Conservation (phyloP, 148 eudicot genomes). For the Heliosperma pusillum region DNA sequence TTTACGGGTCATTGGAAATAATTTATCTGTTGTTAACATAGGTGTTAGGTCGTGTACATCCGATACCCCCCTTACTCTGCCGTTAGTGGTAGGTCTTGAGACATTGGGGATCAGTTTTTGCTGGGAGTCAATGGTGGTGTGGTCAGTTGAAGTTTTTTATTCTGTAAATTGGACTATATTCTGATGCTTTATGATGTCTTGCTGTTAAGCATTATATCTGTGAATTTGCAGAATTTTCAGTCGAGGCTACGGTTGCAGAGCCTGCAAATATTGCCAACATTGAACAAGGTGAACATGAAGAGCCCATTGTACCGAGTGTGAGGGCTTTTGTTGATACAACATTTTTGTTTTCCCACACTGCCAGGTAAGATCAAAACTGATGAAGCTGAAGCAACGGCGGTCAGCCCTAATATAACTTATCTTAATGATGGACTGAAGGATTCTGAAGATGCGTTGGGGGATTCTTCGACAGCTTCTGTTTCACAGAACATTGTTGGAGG, state of each 20-base stretch:
- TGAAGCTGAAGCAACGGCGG: conserved; percentile 25
- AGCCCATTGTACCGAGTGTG: conserved; percentile 8
- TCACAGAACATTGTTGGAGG: conserved; percentile 10
- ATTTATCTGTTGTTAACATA: no score
- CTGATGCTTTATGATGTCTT: background rate
- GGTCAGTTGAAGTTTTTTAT: background rate
- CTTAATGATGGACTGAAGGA: conserved; percentile 18
- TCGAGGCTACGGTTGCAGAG: conserved; percentile 9
- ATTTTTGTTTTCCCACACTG: conserved; percentile 12
- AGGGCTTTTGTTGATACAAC: conserved; percentile 19
- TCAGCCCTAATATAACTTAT: background rate
- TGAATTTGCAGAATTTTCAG: conserved; percentile 11
- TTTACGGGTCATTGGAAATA: no score
- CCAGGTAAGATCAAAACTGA: conserved; percentile 17
- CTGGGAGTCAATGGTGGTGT: no score
- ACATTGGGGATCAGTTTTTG: no score
- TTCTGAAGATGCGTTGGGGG: conserved; percentile 5
- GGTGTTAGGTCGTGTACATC: no score
- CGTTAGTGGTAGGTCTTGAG: no score
- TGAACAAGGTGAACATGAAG: conserved; percentile 16
- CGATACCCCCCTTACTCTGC: no score
- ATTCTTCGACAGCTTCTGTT: conserved; percentile 5
- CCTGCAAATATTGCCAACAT: conserved; percentile 15
- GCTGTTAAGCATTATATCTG: background rate
- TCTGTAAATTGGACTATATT: background rate